Conservation (phyloP, 176 grass and related monocot genomes). For the Melocanna baccifera region DNA sequence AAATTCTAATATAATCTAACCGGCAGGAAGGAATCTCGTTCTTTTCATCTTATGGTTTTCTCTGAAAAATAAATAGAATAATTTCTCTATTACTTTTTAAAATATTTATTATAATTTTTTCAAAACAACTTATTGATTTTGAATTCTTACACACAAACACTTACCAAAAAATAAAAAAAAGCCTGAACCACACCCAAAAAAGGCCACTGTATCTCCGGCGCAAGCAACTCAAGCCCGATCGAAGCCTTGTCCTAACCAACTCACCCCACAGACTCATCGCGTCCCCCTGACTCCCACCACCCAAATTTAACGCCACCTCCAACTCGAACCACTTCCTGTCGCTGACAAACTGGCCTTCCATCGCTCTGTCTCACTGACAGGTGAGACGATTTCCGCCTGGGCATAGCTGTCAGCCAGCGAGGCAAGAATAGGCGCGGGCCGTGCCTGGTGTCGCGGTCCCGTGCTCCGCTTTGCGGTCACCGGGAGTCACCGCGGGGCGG, state of each 20-base stretch:
- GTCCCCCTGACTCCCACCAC: constrained; percentile 10
- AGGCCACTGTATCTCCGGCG: not conserved
- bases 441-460: not conserved
- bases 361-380: no score
- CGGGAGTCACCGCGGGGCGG: not conserved
- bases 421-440: not conserved
- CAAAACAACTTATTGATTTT: no score
- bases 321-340: rapidly evolving
- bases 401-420: not conserved
- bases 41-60: no score
- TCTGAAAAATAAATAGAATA: no score
- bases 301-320: constrained; percentile 17
- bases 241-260: constrained; percentile 28
- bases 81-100: no score
- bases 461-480: constrained; percentile 52
- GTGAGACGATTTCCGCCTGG: no score
- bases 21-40: not conserved
- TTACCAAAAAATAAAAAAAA: no score
- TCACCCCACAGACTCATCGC: not conserved
- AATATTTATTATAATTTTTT: not conserved
- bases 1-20: not conserved
- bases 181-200: no score
- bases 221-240: constrained; percentile 5
- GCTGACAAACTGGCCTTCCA: not conserved
- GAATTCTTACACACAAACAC: no score